Conservation (phyloP, 345 rosid species). For the Rhizophora mangle region DNA sequence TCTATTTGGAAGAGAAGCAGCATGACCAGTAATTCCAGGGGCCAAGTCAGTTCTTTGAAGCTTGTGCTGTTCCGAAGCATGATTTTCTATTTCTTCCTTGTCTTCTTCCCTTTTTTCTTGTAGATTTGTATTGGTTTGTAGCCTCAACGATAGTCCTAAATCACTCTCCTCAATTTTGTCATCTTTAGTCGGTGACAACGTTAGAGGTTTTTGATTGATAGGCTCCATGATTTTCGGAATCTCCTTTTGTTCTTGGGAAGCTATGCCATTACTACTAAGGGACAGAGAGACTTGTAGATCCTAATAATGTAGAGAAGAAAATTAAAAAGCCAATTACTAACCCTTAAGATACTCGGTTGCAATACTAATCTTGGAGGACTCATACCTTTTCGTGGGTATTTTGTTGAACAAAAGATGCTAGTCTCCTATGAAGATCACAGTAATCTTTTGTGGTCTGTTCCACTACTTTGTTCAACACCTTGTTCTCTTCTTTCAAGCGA, state of each 20-base stretch:
- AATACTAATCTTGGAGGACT: background rate
- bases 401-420: slow-evolving; percentile 39
- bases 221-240: slow-evolving; percentile 5
- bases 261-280: slow-evolving; percentile 15
- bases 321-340: background rate
- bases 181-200: background rate
- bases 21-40: slow-evolving; percentile 30
- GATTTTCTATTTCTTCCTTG: slow-evolving; percentile 7
- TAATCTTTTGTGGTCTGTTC: slow-evolving; percentile 61
- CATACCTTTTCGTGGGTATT: slow-evolving; percentile 30
- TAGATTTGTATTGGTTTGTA: slow-evolving; percentile 17
- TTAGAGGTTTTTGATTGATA: background rate
- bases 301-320: slow-evolving; percentile 12
- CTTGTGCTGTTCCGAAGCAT: slow-evolving; percentile 15
- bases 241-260: slow-evolving; percentile 15
- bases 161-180: slow-evolving; percentile 15
- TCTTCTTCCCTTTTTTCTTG: slow-evolving; percentile 9
- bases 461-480: slow-evolving; percentile 44
- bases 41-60: slow-evolving; percentile 32
- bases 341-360: too few species aligned
- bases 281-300: slow-evolving; percentile 39
- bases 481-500: slow-evolving; percentile 58
- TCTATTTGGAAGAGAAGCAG: slow-evolving; percentile 37
- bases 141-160: slow-evolving; percentile 50
- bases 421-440: slow-evolving; percentile 47